Evolutionary conservation across 164 flowering plant genomes (phyloP), one percentile per base, ranked within the genome.

Genomic region (Protea cynaroides): DNA sequence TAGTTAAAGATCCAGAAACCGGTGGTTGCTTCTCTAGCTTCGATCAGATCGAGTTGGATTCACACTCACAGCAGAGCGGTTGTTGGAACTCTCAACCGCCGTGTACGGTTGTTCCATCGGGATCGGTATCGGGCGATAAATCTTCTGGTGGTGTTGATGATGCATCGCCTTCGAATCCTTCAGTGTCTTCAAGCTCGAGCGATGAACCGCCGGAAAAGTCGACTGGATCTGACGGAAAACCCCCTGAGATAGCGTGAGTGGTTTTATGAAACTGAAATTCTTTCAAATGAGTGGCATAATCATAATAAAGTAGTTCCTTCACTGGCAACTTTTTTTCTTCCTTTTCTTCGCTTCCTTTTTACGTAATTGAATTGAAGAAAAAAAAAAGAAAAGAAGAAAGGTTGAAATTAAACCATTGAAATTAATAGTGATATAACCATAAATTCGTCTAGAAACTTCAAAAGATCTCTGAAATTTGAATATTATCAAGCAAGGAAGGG

Each of bases 171-270:
- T 53, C 77, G 23, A 76, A 68, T 62, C 85, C 75, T 13, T 82
- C 87, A 8, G 78, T 76, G 2, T 84, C 89, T 0, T 83, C 95
- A 12, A 81, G 85, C 80, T 84, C 91, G 21, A 78, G 81, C 66
- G 97, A 87, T 52, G 93, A 87, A 74, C 80, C 40, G 73, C 69
- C 77, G 67, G 87, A 83, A 69, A 82, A 79, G 52, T 80, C 86
- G 17, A 74, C 90, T 34, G 81, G 69, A 22, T 80, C 89, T 69
- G 83, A 66, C 73, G 79, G 62, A 24, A 78, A 72, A 56, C 70
- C 81, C 63, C 74, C 82, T 18, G 83, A 82, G 75, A 82, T 68
- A 69, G 74, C 80, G 93, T 90, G 93, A 87, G 96, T 87, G 70
- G 56, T 62, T 51, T 56, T 62, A 25, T 2, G 47, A 38, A 29